Percentiles rank a stretch among this genome's conserved stretches.
Evolutionary conservation across 1,284 basidiomycete species (phyloP).

Genomic region (Trichosporon inkin): DNA sequence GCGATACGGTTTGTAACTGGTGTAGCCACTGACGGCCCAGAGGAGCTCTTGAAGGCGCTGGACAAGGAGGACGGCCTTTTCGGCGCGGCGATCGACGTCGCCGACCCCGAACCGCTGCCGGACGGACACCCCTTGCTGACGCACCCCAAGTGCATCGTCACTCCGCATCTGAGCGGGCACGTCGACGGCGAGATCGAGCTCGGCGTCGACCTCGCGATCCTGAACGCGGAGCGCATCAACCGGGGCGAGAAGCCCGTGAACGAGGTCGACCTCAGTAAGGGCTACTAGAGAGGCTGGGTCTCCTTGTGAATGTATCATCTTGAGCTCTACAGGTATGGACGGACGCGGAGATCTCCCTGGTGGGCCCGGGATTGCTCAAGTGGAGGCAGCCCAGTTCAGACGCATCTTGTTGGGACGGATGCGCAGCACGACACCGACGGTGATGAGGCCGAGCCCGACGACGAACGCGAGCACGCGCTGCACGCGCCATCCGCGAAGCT

Average conservation of each 20-base stretch:
- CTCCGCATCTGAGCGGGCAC: constrained; percentile 39
- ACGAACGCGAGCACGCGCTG: constrained; percentile 39
- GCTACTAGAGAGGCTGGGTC: no score
- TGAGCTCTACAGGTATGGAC: neutral
- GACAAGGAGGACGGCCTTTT: constrained; percentile 28
- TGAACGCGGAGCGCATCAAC: constrained; percentile 37
- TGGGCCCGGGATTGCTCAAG: no score
- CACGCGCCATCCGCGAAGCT: constrained; percentile 6
- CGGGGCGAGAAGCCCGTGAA: constrained; percentile 32
- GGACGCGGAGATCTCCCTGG: no score
- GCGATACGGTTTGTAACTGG: neutral
- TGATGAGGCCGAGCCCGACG: constrained; percentile 38
- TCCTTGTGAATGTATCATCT: neutral
- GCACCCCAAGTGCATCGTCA: constrained; percentile 39
- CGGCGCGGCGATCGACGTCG: constrained; percentile 44
- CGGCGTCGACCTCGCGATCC: constrained; percentile 42
- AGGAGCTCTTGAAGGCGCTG: constrained; percentile 36
- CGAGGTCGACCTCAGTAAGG: constrained; percentile 34
- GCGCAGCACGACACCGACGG: constrained; percentile 33
- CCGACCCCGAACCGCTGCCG: constrained; percentile 45
- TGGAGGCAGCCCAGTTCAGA: no score
- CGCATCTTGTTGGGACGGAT: constrained; percentile 40
- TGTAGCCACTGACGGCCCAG: constrained; percentile 20
- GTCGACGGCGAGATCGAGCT: constrained; percentile 38
- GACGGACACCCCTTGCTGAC: constrained; percentile 35